These are phyloP conservation scores for Cladophialophora chaetospira DNA, from an alignment of 2,329 filamentous ascomycete genomes.

Conservation along the genomic window DNA sequence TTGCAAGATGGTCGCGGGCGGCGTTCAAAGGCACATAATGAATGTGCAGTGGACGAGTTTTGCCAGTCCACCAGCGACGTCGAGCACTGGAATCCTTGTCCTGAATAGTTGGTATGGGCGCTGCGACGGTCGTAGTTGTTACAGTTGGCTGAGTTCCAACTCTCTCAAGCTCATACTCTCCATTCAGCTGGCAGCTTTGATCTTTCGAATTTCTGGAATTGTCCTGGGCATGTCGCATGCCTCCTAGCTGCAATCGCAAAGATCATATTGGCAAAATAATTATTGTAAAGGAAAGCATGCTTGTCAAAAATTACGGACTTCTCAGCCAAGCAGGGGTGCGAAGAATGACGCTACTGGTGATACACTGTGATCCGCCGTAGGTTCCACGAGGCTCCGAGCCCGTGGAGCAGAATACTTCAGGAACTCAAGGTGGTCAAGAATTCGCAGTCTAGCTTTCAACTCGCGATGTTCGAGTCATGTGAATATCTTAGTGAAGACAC, in stretches of 20 bases:
- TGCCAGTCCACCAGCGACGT: neutral
- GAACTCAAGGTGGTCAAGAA: too few relatives aligned
- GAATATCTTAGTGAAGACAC: too few relatives aligned
- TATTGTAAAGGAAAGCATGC: neutral
- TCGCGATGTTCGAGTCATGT: too few relatives aligned
- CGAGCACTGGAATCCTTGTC: neutral
- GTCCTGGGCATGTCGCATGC: neutral
- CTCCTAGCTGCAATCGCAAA: neutral
- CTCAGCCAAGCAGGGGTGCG: too few relatives aligned
- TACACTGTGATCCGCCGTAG: too few relatives aligned
- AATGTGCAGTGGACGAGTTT: neutral
- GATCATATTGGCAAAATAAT: neutral
- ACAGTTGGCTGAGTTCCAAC: neutral
- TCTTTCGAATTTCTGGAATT: neutral
- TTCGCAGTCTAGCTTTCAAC: too few relatives aligned
- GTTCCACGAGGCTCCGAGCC: too few relatives aligned
- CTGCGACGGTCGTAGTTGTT: neutral
- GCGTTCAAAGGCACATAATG: slow-evolving; percentile 10
- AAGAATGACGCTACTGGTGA: too few relatives aligned
- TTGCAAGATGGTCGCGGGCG: slow-evolving; percentile 21
- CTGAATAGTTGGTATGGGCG: neutral
- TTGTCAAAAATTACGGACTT: neutral
- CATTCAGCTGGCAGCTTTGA: neutral
- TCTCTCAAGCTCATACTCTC: neutral
- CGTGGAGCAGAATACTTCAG: too few relatives aligned